A percentile compares a stretch with the other conserved stretches of the same genome.
These are phyloP conservation scores for Penicillium coffeae DNA, from an alignment of 495 filamentous ascomycete genomes.

Conservation along the genomic window DNA sequence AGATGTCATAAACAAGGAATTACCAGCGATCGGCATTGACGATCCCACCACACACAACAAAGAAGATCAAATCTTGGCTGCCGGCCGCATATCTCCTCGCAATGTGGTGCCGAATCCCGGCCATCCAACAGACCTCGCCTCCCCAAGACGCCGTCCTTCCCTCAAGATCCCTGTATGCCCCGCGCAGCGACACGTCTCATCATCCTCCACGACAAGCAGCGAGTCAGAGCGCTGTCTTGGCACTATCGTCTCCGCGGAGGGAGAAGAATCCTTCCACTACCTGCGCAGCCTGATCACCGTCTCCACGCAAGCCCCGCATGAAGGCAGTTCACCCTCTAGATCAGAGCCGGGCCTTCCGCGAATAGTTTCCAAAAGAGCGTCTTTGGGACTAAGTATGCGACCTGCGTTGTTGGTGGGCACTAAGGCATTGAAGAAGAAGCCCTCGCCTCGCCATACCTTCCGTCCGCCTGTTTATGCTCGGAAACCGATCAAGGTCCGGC, in stretches of 20 bases:
- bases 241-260: no score
- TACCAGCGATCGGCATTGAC: background rate
- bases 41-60: background rate
- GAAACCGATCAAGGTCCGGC: constrained; percentile 11
- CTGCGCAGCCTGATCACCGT: constrained; percentile 24
- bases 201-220: no score
- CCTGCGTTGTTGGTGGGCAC: constrained; percentile 5
- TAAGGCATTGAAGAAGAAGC: constrained; percentile 6
- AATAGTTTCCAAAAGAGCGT: constrained; percentile 18
- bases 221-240: no score
- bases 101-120: background rate
- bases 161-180: no score
- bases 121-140: background rate
- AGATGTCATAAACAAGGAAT: background rate
- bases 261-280: constrained; percentile 25
- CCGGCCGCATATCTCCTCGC: background rate
- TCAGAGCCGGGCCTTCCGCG: constrained; percentile 1
- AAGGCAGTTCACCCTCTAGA: background rate
- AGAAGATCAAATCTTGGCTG: background rate
- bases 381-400: constrained; percentile 18
- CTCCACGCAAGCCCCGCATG: constrained; percentile 9
- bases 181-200: no score
- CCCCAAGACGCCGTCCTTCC: background rate
- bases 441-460: constrained; percentile 16
- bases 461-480: constrained; percentile 16